phyloP scores from a whole-genome alignment of 1,139 yeast species.

The Scheffersomyces titani region DNA sequence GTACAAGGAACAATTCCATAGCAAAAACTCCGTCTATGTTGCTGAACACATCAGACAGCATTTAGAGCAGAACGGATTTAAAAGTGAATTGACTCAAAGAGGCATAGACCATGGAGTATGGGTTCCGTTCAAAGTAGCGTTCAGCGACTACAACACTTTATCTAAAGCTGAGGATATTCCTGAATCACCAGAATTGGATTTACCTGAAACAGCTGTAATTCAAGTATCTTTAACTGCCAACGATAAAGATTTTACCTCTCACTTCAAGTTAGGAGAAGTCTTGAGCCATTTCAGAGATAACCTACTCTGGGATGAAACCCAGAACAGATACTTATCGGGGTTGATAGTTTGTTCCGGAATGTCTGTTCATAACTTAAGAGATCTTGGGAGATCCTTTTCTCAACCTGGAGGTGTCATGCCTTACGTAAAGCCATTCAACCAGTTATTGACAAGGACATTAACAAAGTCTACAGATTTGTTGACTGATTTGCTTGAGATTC shows the following conservation, averaged over 20 bases:
- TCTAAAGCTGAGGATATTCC: constrained; percentile 20
- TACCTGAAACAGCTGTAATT: constrained; percentile 49
- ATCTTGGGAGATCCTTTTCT: constrained; percentile 32
- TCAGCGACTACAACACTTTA: constrained; percentile 39
- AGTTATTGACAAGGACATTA: constrained; percentile 39
- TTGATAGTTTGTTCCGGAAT: constrained; percentile 68
- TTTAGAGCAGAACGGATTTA: constrained; percentile 44
- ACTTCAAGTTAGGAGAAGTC: constrained; percentile 57
- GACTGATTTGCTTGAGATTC: constrained; percentile 22
- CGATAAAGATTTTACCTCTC: constrained; percentile 47
- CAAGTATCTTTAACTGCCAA: constrained; percentile 64
- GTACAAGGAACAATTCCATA: constrained; percentile 63
- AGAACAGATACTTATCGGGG: constrained; percentile 38
- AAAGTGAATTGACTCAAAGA: constrained; percentile 45
- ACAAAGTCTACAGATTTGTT: constrained; percentile 26
- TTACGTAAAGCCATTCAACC: constrained; percentile 53
- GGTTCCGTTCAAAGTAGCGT: constrained; percentile 78
- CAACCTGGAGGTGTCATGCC: constrained; percentile 34
- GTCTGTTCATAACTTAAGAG: constrained; percentile 75
- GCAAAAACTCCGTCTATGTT: constrained; percentile 41
- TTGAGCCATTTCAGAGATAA: constrained; percentile 53
- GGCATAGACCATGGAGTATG: constrained; percentile 84
- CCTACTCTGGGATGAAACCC: constrained; percentile 31
- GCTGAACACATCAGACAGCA: constrained; percentile 46
- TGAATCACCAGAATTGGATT: constrained; percentile 36